Evolutionary conservation across 345 rosid species (phyloP).

Genomic region (Odontarrhena argentea): DNA sequence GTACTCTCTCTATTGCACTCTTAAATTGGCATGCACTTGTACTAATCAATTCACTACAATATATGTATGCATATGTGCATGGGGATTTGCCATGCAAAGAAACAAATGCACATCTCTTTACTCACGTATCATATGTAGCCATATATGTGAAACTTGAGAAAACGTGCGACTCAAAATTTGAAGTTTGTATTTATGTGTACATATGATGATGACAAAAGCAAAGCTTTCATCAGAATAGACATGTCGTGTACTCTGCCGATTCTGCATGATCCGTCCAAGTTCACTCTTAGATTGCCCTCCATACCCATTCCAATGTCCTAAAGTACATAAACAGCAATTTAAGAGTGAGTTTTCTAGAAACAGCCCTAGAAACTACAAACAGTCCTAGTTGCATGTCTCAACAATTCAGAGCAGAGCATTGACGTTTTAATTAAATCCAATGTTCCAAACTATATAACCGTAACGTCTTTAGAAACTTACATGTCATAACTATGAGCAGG

Average conservation of each 20-base stretch:
- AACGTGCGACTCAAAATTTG: slow-evolving; percentile 33
- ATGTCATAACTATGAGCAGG: no score
- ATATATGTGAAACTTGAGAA: slow-evolving; percentile 39
- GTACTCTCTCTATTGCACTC: slow-evolving; percentile 38
- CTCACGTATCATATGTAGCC: slow-evolving; percentile 37
- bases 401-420: no score
- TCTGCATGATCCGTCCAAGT: slow-evolving; percentile 25
- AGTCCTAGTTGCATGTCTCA: no score
- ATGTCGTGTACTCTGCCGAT: slow-evolving; percentile 36
- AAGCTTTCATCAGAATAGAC: slow-evolving; percentile 42
- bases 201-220: slow-evolving; percentile 39
- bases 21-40: slow-evolving; percentile 43
- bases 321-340: no score
- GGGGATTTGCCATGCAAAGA: slow-evolving; percentile 44
- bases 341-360: no score
- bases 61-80: slow-evolving; percentile 21
- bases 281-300: slow-evolving; percentile 37
- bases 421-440: no score
- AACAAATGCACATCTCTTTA: slow-evolving; percentile 37
- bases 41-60: slow-evolving; percentile 40
- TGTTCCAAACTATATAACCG: no score
- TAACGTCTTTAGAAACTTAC: no score
- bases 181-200: slow-evolving; percentile 34
- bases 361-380: no score
- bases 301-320: slow-evolving; percentile 6